phyloP scores from a whole-genome alignment of 2,329 filamentous ascomycete genomes.

The Neonectria hederae region DNA sequence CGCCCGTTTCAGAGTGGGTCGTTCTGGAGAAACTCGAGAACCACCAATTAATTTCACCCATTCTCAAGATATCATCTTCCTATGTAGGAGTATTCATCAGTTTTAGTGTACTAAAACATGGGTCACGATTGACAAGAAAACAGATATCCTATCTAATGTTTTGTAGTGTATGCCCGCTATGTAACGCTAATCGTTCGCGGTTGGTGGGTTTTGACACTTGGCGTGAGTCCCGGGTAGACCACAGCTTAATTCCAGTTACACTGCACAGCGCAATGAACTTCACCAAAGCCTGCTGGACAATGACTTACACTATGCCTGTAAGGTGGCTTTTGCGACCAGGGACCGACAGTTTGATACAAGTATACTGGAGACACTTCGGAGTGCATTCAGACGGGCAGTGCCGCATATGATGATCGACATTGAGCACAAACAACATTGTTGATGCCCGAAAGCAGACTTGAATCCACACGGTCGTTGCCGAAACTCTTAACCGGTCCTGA shows the following conservation, averaged over 20 bases:
- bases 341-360: not conserved
- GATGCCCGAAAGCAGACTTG: not conserved
- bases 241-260: not conserved
- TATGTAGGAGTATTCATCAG: not conserved
- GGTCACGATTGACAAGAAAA: not conserved
- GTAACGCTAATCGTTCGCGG: not conserved
- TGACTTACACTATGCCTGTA: not conserved
- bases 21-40: not conserved
- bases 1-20: not conserved
- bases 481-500: not conserved
- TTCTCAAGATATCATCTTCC: not conserved
- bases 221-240: not conserved
- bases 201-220: not conserved
- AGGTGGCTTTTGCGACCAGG: not conserved
- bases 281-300: not conserved
- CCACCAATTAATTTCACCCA: not conserved
- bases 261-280: not conserved
- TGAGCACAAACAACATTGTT: not conserved
- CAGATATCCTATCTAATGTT: not conserved
- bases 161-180: too few relatives aligned
- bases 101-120: not conserved
- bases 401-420: not conserved
- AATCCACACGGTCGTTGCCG: not conserved
- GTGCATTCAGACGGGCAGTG: not conserved
- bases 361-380: not conserved